Evolutionary conservation across 352 stramenopile genomes (phyloP).

Genomic region (Globisporangium camurandrum): DNA sequence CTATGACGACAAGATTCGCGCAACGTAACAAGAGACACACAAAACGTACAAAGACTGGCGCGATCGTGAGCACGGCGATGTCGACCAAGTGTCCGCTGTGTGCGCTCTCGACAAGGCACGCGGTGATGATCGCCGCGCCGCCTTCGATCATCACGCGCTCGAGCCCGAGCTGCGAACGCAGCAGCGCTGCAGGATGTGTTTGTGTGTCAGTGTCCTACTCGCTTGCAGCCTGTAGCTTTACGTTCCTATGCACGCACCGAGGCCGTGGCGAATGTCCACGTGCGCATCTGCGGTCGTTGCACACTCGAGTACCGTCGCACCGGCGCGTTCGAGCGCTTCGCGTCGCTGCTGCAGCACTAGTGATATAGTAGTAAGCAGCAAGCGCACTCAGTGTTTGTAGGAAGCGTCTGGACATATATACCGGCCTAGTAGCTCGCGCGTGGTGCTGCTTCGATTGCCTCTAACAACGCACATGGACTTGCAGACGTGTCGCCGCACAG

Average conservation of each 20-base stretch:
- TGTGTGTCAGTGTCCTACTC: background rate
- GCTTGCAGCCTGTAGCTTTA: background rate
- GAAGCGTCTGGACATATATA: too few relatives aligned
- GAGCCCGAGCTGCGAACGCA: conserved; percentile 29
- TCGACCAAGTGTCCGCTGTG: conserved; percentile 45
- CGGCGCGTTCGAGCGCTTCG: conserved; percentile 28
- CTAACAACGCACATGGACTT: conserved; percentile 18
- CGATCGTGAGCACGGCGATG: conserved; percentile 68
- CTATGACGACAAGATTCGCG: background rate
- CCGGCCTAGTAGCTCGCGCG: too few relatives aligned
- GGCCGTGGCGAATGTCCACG: conserved; percentile 50
- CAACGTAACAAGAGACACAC: too few relatives aligned
- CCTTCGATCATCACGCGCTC: conserved; percentile 80
- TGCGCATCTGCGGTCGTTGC: conserved; percentile 11
- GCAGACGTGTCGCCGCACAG: conserved; percentile 25
- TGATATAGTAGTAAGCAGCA: too few relatives aligned
- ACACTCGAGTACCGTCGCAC: conserved; percentile 40
- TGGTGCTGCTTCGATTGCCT: too few relatives aligned
- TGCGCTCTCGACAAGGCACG: conserved; percentile 40
- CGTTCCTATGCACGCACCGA: conserved; percentile 27
- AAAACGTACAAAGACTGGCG: conserved; percentile 66
- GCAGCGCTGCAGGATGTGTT: conserved; percentile 17
- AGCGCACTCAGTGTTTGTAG: too few relatives aligned
- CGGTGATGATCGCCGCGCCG: conserved; percentile 63
- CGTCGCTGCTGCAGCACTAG: conserved; percentile 33